Base-by-base conservation (phyloP, 1,284 basidiomycete species). In the Xerocomus minutiporus region DNA sequence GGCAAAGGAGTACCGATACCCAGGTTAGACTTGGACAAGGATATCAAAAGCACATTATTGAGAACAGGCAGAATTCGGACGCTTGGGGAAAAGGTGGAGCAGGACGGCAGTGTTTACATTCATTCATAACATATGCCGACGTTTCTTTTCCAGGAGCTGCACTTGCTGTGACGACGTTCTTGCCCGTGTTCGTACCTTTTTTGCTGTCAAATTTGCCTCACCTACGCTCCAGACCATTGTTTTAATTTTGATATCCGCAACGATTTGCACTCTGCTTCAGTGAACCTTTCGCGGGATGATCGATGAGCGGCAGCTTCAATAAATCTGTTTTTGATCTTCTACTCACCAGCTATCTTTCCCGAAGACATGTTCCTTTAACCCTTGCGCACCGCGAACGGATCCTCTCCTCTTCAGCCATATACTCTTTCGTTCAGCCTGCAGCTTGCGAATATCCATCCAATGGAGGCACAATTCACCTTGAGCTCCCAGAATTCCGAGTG, bases 321-420 rank as follows among this genome's bases (percentile, higher is more conserved):
- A 8, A 8, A 29, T 31, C 25, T 66, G 75, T 83, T 1, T 87
- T 97, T 62, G 95, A 98, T 67, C 73, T 97, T 44, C 82, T 97
- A 54, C 77, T 97, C 39, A 93, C 89, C 1, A 84, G 93, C 15
- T 83, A 91, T 64, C 76, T 92, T 42, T 72, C 77, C 1, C 76
- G 82, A 8, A 88, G 83, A 6, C 88, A 93, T 68, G 76, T 96
- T 57, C 68, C 69, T 89, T 98, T 70, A 93, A 93, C 60, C 92
- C 93, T 0, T 97, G 88, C 65, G 80, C 88, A 12, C 79, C 83
- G 1, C 84, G 84, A 35, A 97, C 95, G 20, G 95, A 98, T 67
- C 69, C 93, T 1, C 78, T 97, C 1, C 66, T 20, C 20, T 20
- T 20, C 20, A 20, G 20, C 20, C 20, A 20, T 20, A 20, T 20